Percentiles rank a stretch among this genome's conserved stretches.
These are phyloP conservation scores for Phytopythium oedochilum DNA, from an alignment of 352 stramenopile genomes.

Conservation along the genomic window DNA sequence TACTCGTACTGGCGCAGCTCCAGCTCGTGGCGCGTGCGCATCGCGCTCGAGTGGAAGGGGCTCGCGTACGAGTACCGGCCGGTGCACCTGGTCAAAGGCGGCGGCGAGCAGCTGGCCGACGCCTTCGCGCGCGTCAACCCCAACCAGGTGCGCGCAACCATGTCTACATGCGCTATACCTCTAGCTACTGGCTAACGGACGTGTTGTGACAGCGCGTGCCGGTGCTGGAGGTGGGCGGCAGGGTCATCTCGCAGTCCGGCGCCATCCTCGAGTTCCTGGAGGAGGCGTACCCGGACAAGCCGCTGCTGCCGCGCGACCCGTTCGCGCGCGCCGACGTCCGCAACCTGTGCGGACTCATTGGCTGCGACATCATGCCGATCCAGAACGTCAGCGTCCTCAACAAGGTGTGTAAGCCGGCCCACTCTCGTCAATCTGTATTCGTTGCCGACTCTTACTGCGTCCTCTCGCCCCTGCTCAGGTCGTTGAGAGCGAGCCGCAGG, in stretches of 20 bases:
- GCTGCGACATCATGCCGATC: conserved; percentile 82
- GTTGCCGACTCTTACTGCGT: too few relatives aligned
- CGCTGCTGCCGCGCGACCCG: conserved; percentile 75
- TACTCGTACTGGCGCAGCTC: conserved; percentile 90
- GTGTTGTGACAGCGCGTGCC: conserved; percentile 49
- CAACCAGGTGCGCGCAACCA: conserved; percentile 34
- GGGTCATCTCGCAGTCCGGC: conserved; percentile 73
- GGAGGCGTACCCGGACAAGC: conserved; percentile 59
- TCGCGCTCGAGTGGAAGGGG: conserved; percentile 83
- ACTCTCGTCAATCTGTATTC: too few relatives aligned
- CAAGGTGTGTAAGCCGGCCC: conserved; percentile 23
- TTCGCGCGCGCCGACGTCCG: conserved; percentile 67
- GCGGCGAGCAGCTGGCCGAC: conserved; percentile 54
- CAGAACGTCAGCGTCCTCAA: conserved; percentile 87
- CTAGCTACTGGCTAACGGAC: not conserved
- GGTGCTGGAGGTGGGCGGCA: conserved; percentile 79
- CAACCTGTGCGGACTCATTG: conserved; percentile 87
- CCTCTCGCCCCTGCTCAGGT: conserved; percentile 52
- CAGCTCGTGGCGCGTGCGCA: conserved; percentile 87
- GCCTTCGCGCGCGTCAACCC: conserved; percentile 57
- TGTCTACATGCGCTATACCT: not conserved
- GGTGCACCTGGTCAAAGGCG: conserved; percentile 62
- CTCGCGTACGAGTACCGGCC: conserved; percentile 76
- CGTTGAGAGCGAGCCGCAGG: conserved; percentile 36
- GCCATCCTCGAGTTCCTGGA: conserved; percentile 95